These are phyloP conservation scores for Xylaria longipes DNA, from an alignment of 495 filamentous ascomycete species.

Conservation along the genomic window DNA sequence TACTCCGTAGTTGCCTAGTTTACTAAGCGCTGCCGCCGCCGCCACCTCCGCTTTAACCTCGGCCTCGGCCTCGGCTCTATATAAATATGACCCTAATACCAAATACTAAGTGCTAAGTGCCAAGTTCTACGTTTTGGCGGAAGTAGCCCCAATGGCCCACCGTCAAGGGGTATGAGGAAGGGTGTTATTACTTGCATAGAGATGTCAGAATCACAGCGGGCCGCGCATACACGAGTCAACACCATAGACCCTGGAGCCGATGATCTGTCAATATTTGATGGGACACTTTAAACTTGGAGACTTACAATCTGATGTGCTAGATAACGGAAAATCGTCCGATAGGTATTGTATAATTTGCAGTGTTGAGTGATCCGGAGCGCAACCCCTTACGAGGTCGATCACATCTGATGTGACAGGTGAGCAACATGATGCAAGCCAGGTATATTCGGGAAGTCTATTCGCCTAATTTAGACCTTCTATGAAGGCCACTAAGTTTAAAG, in stretches of 20 bases:
- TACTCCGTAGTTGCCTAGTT: no score
- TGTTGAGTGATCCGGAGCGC: neutral
- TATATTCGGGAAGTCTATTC: neutral
- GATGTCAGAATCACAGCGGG: neutral
- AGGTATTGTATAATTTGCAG: neutral
- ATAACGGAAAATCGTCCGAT: neutral
- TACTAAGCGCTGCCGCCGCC: no score
- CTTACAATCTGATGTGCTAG: neutral
- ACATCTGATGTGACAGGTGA: neutral
- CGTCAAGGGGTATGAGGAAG: neutral
- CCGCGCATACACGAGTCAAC: neutral
- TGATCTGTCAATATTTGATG: neutral
- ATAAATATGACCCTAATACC: no score
- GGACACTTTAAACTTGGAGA: neutral
- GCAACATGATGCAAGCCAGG: neutral
- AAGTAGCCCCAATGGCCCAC: no score
- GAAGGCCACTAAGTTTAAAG: neutral
- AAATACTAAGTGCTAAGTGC: no score
- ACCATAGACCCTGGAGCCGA: no score
- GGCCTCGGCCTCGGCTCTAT: no score
- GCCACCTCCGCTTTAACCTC: no score
- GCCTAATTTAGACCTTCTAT: neutral
- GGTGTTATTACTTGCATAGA: neutral
- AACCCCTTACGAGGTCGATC: neutral
- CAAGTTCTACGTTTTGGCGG: no score